Evolutionary conservation across 225 moss, liverwort and hornwort genomes (phyloP).

Genomic region (Polytrichum commune): DNA sequence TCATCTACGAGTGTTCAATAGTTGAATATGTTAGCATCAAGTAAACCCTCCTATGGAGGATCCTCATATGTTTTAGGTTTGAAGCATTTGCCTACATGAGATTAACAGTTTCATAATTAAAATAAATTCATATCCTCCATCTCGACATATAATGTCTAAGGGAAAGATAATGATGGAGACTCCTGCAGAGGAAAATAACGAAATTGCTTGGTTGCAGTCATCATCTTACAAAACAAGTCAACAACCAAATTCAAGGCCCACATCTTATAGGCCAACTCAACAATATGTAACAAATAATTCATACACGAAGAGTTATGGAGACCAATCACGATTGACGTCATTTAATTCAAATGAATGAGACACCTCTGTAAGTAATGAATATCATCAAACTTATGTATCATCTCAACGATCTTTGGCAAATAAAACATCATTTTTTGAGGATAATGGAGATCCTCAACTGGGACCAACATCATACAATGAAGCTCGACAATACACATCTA

Average conservation of each 20-base stretch:
- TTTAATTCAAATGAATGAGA: neutral
- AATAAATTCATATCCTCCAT: neutral
- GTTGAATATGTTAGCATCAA: too few species aligned
- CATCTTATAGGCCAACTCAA: neutral
- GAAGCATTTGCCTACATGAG: too few species aligned
- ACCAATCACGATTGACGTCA: neutral
- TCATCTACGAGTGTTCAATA: too few species aligned
- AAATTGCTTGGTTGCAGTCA: neutral
- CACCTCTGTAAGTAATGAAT: too few species aligned
- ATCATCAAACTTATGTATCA: neutral
- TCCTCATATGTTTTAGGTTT: too few species aligned
- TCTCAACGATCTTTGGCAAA: slow-evolving; percentile 10
- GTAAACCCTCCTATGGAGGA: too few species aligned
- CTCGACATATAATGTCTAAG: neutral
- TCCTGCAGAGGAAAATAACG: neutral
- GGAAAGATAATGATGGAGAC: neutral
- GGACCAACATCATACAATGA: too few species aligned
- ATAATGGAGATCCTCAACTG: too few species aligned
- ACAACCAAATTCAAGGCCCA: neutral
- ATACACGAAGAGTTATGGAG: neutral
- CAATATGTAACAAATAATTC: neutral
- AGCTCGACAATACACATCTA: neutral
- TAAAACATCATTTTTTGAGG: neutral
- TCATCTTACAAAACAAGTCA: neutral
- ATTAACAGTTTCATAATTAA: neutral